Base-by-base conservation (phyloP, 2,329 filamentous ascomycete genomes). In the Aspergillus sp. region DNA sequence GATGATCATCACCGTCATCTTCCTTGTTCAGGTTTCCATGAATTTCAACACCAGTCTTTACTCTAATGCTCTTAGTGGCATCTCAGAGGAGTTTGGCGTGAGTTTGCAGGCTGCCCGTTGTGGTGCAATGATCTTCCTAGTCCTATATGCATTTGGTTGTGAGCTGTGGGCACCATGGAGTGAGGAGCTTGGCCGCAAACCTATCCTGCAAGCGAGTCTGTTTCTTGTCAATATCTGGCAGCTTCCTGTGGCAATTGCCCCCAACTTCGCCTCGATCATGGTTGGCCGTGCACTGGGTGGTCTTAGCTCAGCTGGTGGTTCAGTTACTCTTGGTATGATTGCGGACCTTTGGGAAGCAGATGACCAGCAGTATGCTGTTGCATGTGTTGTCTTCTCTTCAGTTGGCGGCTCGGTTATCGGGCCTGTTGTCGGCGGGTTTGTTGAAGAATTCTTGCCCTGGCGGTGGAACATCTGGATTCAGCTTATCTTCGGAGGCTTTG, bases 91-190 rank as follows among this genome's bases (percentile, higher is more conserved):
- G 59, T 95, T 90, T 63, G 64, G 76, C 47, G 86, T 93, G 60
- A 88, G 85, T 60, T 77, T 78, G 26, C 88, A 91, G 71, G 85
- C 83, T 4, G 89, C 87, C 4, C 84, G 89, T 54, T 83, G 85
- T 56, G 90, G 90, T 69, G 89, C 89, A 58, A 88, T 89, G 76
- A 84, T 92, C 61, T 95, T 93, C 76, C 76, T 96, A 39, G 82
- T 95, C 50, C 74, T 87, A 2, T 95, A 96, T 71, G 90, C 90
- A 38, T 93, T 95, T 70, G 91, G 91, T 36, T 95, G 91, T 71
- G 91, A 95, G 73, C 81, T 93, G 0, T 95, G 91, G 91, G 91
- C 91, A 0, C 91, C 91, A 0, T 95, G 90, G 89, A 89, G 85
- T 45, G 91, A 96, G 71, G 91, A 95, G 67, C 80, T 93, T 49